Conservation (phyloP, 768 basidiomycete genomes). For the Mycena alexandri region DNA sequence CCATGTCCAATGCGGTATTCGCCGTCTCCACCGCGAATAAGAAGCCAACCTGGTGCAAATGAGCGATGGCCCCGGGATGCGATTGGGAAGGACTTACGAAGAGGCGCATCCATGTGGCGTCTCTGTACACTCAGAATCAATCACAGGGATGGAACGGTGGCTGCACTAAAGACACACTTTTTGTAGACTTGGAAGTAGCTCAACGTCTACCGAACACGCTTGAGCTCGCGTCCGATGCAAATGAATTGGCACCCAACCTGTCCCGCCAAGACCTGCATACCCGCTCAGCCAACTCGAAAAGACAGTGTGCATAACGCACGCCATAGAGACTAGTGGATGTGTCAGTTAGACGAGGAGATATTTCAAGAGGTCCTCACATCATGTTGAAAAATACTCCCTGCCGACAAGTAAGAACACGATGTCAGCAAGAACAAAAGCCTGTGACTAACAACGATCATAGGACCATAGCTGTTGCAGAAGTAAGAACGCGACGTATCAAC, state of each 20-base stretch:
- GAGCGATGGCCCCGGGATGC: not conserved
- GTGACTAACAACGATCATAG: conserved; percentile 15
- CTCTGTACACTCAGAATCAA: conserved; percentile 43
- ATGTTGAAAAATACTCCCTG: conserved; percentile 17
- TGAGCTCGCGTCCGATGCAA: conserved; percentile 10
- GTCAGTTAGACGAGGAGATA: not conserved
- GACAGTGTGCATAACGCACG: conserved; percentile 7
- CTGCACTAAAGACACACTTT: not conserved
- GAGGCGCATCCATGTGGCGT: conserved; percentile 56
- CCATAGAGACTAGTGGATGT: conserved; percentile 11
- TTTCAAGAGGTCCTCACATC: not conserved
- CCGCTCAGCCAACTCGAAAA: not conserved
- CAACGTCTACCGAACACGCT: conserved; percentile 26
- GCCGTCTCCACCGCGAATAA: conserved; percentile 58
- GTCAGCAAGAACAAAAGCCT: no score
- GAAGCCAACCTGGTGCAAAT: conserved; percentile 51
- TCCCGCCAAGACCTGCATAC: conserved; percentile 49
- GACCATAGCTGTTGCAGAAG: conserved; percentile 17
- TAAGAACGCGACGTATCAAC: not conserved
- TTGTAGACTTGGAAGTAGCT: conserved; percentile 54
- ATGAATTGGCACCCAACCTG: conserved; percentile 44
- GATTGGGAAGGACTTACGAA: conserved; percentile 46
- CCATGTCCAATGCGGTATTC: conserved; percentile 59
- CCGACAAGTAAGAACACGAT: no score
- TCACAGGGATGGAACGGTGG: not conserved